Evolutionary conservation across 2,329 filamentous ascomycete species (phyloP), one percentile per base, ranked within the genome.

Genomic region (Samsoniella hepiali): DNA sequence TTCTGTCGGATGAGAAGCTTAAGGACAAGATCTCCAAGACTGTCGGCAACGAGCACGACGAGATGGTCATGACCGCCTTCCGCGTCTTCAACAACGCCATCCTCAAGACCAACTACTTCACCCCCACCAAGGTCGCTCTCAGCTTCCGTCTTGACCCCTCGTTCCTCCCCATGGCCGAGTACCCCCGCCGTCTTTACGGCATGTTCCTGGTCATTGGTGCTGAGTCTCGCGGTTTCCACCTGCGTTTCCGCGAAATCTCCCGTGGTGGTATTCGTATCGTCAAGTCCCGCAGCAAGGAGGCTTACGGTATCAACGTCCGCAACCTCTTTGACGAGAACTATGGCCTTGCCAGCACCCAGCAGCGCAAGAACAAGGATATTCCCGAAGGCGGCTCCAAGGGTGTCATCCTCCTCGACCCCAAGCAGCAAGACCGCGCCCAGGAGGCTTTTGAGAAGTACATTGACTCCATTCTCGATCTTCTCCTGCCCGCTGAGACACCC

Each of bases 391-490:
- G 95, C 62, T 96, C 94, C 71, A 99, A 99, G 82, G 95, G 95
- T 79, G 95, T 99, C 64, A 94, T 99, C 65, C 84, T 99, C 54
- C 87, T 99, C 47, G 94, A 99, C 76, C 87, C 91, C 67, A 89
- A 93, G 74, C 93, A 97, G 78, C 95, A 99, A 78, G 92, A 97
- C 77, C 96, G 94, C 79, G 90, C 90, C 22, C 86, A 84, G 55
- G 93, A 96, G 66, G 94, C 95, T 2, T 99, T 99, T 71, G 94
- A 99, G 81, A 99, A 99, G 82, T 99, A 99, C 79, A 99, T 99
- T 72, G 95, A 99, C 81, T 96, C 92, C 75, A 97, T 99, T 72
- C 84, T 99, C 74, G 95, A 99, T 77, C 87, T 99, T 67, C 86
- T 99, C 44, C 84, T 99, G 54, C 92, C 91, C 11, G 92, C 95